Percentiles rank a stretch among this genome's conserved stretches.
Evolutionary conservation across 257 asterid genomes (phyloP).

Genomic region (Solanum virginianum): DNA sequence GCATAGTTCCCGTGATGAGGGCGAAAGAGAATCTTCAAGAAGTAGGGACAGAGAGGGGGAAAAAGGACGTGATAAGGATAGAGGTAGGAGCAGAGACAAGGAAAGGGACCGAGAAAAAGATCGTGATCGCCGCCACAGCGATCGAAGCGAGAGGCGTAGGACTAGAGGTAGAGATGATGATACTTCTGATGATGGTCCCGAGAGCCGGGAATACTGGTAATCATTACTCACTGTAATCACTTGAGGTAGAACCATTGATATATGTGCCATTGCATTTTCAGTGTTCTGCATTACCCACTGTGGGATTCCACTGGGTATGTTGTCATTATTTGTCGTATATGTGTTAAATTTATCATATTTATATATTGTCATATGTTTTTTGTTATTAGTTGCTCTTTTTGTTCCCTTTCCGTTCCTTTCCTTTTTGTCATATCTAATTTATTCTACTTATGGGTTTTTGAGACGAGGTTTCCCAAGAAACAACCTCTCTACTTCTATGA

Average conservation of each 20-base stretch:
- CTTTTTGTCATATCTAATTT: no score
- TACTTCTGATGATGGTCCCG: constrained; percentile 29
- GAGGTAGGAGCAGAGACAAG: not conserved
- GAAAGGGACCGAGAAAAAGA: constrained; percentile 45
- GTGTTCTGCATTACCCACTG: not conserved
- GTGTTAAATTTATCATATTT: no score
- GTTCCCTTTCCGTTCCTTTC: no score
- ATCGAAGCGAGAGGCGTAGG: constrained; percentile 54
- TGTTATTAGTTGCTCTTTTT: no score
- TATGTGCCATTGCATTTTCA: not conserved
- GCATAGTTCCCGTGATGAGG: not conserved
- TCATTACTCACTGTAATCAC: not conserved
- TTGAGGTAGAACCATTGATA: not conserved
- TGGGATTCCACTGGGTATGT: not conserved
- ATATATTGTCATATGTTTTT: no score
- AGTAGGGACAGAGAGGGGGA: constrained; percentile 1
- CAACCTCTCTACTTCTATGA: no score
- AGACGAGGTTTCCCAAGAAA: no score
- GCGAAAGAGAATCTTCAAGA: constrained; percentile 1
- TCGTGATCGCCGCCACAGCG: constrained; percentile 54
- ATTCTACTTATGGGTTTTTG: no score
- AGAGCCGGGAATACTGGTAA: constrained; percentile 36
- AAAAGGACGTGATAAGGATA: constrained; percentile 3
- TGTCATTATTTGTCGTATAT: no score
- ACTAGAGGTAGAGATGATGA: constrained; percentile 51